Evolutionary conservation across 108 stramenopile species (phyloP), one percentile per base, ranked within the genome.

Genomic region (Phaeodactylum tricornutum): DNA sequence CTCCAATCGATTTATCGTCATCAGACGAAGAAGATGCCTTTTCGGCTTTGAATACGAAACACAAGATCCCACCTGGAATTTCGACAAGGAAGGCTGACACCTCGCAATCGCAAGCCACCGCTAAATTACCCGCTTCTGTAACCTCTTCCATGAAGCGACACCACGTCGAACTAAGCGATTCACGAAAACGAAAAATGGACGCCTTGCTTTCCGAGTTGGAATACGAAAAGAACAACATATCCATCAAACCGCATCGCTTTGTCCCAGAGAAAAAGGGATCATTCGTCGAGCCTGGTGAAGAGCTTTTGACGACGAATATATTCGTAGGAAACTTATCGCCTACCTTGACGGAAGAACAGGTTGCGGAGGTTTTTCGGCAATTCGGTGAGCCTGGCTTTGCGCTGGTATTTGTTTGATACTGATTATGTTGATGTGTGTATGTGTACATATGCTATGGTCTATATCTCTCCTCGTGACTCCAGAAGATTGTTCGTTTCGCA

Each of bases 351-450:
- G 94, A 95, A 74, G 92, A 91, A 57, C 64, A 72, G 43, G 50
- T 92, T 12, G 60, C 68, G 38, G 79, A 86, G 43, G 55, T 77
- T 5, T 94, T 94, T 57, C 45, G 71, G 11, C 74, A 84, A 57
- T 94, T 87, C 74, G 93, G 93, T 75, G 79, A 79, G 78, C 46
- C 33, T n/a, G n/a, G n/a, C n/a, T n/a, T n/a, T n/a, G n/a, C n/a
- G n/a, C n/a, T n/a, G n/a, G n/a, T n/a, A n/a, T n/a, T n/a, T n/a
- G n/a, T n/a, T n/a, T n/a, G n/a, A n/a, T n/a, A n/a, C n/a, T n/a
- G n/a, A n/a, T n/a, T n/a, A n/a, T n/a, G n/a, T n/a, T n/a, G n/a
- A n/a, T n/a, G n/a, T n/a, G n/a, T n/a, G n/a, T n/a, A n/a, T n/a
- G n/a, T n/a, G n/a, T n/a, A n/a, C n/a, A n/a, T n/a, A n/a, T n/a